Base-by-base conservation (phyloP, 805 yeast species). In the Saccharomycopsis sp. region DNA sequence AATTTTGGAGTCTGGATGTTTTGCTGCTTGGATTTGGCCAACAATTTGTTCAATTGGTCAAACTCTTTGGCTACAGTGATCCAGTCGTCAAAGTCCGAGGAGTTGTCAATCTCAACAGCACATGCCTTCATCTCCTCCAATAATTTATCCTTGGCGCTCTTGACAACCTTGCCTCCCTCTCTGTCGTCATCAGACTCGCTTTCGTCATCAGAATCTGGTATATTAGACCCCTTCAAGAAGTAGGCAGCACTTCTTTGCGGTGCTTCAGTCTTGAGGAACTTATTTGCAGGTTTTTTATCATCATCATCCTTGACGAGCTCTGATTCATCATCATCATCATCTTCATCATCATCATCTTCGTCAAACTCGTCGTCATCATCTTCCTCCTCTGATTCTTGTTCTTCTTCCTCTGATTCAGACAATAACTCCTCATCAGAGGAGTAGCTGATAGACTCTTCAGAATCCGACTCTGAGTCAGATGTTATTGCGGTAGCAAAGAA, bases 61-160 rank as follows among this genome's bases (percentile, higher is more conserved):
- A 91, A 89, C 67, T 89, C 96, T 53, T 76, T 73, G 56, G 86
- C 80, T 52, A 88, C 86, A 47, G 80, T 75, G 57, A 84, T 79
- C 97, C 97, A 93, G 19, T 62, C 61, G 29, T 62, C 62, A 34
- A 57, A 57, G 47, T 59, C 62, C 41, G 56, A 42, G 12, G 55
- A 54, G 67, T 82, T 83, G 64, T 80, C 79, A 73, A 81, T 80
- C 67, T 83, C 84, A 55, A 85, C 84, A 60, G 80, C 79, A 68
- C 86, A 91, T 24, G 78, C 77, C 66, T 82, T 85, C 75, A 94
- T 81, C 72, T 94, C 99, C 69, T 91, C 97, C 66, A 91, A 72
- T 61, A 91, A 79, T 77, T 93, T 94, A 64, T 92, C 98, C 75
- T 87, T 89, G 56, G 97, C 97, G 59, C 94, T 85, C 75, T 89